A percentile compares a stretch with the other conserved stretches of the same genome.
Conservation (phyloP, 2,329 filamentous ascomycete genomes). For the Trichoderma pleuroti region DNA sequence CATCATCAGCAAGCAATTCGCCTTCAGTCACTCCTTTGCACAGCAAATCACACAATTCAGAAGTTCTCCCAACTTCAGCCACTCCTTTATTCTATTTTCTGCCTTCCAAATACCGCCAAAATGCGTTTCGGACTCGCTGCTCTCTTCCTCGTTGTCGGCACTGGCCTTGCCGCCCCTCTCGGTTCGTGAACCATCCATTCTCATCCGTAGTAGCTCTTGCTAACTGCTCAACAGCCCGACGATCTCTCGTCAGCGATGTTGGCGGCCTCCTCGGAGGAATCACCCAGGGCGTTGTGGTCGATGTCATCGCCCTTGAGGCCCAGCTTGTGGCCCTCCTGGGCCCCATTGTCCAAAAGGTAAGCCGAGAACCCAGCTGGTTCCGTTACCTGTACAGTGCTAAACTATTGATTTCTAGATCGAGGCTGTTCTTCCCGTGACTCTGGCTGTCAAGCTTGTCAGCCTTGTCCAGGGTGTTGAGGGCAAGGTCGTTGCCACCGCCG, state of each 20-base stretch:
- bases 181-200: neutral
- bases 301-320: conserved; percentile 21
- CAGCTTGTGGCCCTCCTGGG: conserved; percentile 24
- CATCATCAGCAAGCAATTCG: conserved; percentile 11
- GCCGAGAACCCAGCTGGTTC: neutral
- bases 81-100: conserved; percentile 10
- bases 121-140: conserved; percentile 19
- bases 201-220: neutral
- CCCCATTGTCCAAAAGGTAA: conserved; percentile 21
- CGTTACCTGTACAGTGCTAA: neutral
- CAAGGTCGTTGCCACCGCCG: neutral
- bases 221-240: neutral
- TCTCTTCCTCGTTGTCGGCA: conserved; percentile 16
- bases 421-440: conserved; percentile 22
- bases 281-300: conserved; percentile 19
- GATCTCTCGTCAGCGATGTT: conserved; percentile 6
- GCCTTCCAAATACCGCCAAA: conserved; percentile 14
- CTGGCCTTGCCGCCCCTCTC: conserved; percentile 13
- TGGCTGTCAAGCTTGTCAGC: conserved; percentile 25
- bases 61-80: conserved; percentile 12
- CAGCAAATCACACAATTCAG: conserved; percentile 1
- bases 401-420: conserved; percentile 18
- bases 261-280: neutral
- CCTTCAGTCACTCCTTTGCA: conserved; percentile 16
- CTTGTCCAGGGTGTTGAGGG: conserved; percentile 20